Conservation (phyloP, 495 filamentous ascomycete genomes). For the Rusavskia elegans region DNA sequence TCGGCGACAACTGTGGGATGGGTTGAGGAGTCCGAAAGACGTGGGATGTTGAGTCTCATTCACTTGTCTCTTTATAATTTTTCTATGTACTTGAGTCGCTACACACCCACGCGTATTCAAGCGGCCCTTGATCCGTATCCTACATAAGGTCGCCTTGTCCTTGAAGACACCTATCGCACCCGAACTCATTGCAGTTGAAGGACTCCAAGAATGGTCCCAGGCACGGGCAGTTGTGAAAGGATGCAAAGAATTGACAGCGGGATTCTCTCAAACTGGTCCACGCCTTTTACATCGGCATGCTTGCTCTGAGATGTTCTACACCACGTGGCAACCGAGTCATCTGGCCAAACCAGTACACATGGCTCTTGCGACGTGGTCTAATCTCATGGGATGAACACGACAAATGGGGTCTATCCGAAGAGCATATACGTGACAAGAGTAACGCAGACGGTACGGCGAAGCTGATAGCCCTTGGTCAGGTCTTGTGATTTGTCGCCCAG, state of each 20-base stretch:
- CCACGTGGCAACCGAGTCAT: conserved; percentile 15
- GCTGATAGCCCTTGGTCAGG: conserved; percentile 17
- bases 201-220: conserved; percentile 23
- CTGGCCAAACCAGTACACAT: conserved; percentile 22
- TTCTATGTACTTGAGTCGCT: conserved; percentile 23
- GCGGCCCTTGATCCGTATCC: conserved; percentile 6
- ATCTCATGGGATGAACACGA: conserved; percentile 17
- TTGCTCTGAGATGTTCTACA: conserved; percentile 20
- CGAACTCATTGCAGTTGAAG: conserved; percentile 23
- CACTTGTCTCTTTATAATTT: conserved; percentile 19
- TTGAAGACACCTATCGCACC: conserved; percentile 20
- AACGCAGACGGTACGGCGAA: conserved; percentile 22
- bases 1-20: conserved; percentile 12
- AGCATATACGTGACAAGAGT: conserved; percentile 21
- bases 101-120: conserved; percentile 23
- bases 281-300: conserved; percentile 25
- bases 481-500: conserved; percentile 20
- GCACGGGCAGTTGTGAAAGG: conserved; percentile 16
- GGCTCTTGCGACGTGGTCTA: conserved; percentile 17
- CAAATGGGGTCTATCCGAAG: conserved; percentile 18
- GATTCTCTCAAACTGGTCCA: conserved; percentile 17
- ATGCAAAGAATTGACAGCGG: conserved; percentile 8
- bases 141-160: conserved; percentile 20
- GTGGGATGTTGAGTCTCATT: conserved; percentile 19
- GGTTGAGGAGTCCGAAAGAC: conserved; percentile 18